Evolutionary conservation across 768 basidiomycete genomes (phyloP).

Genomic region (Mycena venus): DNA sequence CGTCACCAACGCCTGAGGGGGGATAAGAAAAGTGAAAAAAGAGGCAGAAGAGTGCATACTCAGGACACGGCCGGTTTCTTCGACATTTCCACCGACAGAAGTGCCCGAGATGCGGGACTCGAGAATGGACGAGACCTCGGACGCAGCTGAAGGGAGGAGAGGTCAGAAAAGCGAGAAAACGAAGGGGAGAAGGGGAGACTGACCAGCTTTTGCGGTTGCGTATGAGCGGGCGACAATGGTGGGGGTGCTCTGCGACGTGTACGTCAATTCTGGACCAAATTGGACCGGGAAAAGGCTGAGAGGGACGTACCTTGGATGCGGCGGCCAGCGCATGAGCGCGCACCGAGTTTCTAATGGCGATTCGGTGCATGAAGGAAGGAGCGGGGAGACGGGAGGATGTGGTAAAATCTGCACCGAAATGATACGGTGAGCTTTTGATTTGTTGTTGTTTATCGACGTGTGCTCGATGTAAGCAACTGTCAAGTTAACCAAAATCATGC

Average conservation of each 20-base stretch:
- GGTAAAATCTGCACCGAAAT: slow-evolving; percentile 10
- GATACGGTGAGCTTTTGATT: slow-evolving; percentile 12
- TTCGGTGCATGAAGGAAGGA: slow-evolving; percentile 76
- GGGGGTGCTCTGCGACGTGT: slow-evolving; percentile 57
- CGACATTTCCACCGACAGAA: slow-evolving; percentile 91
- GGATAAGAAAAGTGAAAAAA: slow-evolving; percentile 37
- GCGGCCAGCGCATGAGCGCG: slow-evolving; percentile 83
- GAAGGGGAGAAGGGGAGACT: slow-evolving; percentile 44
- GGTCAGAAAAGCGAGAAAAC: slow-evolving; percentile 39
- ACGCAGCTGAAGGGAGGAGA: slow-evolving; percentile 76
- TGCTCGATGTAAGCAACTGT: background rate
- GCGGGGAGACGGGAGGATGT: slow-evolving; percentile 46
- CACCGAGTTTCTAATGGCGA: slow-evolving; percentile 87
- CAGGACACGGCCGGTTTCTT: slow-evolving; percentile 99
- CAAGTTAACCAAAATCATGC: background rate
- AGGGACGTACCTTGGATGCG: slow-evolving; percentile 67
- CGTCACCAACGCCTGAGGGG: slow-evolving; percentile 93
- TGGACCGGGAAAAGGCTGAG: slow-evolving; percentile 38
- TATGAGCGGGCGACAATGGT: slow-evolving; percentile 83
- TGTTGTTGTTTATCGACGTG: background rate
- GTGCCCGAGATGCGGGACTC: slow-evolving; percentile 98
- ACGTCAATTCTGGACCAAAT: slow-evolving; percentile 33
- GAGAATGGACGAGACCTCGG: slow-evolving; percentile 99
- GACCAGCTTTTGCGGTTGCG: slow-evolving; percentile 98
- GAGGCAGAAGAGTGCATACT: slow-evolving; percentile 65